These are phyloP conservation scores for Mycosphaerella arachidis DNA, from an alignment of 2,329 filamentous ascomycete species.

Conservation along the genomic window DNA sequence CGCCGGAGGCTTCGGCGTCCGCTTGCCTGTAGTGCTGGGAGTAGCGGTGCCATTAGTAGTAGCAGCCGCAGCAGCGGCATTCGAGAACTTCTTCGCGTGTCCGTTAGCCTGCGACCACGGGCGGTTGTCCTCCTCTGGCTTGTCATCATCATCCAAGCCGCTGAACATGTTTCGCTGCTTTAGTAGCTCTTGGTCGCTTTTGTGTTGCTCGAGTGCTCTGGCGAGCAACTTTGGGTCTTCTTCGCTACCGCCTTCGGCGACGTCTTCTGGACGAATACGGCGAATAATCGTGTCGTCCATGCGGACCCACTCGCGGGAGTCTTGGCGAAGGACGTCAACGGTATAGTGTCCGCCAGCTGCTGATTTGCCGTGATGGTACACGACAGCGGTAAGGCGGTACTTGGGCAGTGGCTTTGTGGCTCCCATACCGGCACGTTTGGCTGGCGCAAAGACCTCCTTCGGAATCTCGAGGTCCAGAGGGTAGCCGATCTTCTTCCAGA, in stretches of 20 bases:
- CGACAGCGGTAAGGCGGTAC: slow-evolving; percentile 82
- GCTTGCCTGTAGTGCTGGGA: slow-evolving; percentile 45
- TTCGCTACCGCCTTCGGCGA: slow-evolving; percentile 78
- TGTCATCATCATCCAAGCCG: slow-evolving; percentile 59
- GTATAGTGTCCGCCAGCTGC: slow-evolving; percentile 96
- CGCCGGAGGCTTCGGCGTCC: slow-evolving; percentile 49
- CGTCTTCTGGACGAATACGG: slow-evolving; percentile 79
- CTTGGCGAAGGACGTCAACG: slow-evolving; percentile 90
- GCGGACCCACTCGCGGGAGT: slow-evolving; percentile 92
- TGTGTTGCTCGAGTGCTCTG: slow-evolving; percentile 62
- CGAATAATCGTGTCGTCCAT: slow-evolving; percentile 90
- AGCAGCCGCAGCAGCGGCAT: slow-evolving; percentile 41
- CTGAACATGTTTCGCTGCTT: slow-evolving; percentile 68
- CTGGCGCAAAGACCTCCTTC: slow-evolving; percentile 76
- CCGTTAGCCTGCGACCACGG: slow-evolving; percentile 79
- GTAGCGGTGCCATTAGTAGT: slow-evolving; percentile 55
- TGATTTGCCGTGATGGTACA: slow-evolving; percentile 97
- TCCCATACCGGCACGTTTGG: slow-evolving; percentile 62
- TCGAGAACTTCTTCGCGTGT: slow-evolving; percentile 56
- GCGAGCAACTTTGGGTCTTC: slow-evolving; percentile 69
- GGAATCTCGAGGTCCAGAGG: slow-evolving; percentile 92
- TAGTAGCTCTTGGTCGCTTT: slow-evolving; percentile 46
- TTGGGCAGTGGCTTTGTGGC: slow-evolving; percentile 68
- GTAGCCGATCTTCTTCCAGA: slow-evolving; percentile 97
- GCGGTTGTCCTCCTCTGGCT: slow-evolving; percentile 58